phyloP scores from a whole-genome alignment of 306 rosid genomes.

The Cicer yamashitae region DNA sequence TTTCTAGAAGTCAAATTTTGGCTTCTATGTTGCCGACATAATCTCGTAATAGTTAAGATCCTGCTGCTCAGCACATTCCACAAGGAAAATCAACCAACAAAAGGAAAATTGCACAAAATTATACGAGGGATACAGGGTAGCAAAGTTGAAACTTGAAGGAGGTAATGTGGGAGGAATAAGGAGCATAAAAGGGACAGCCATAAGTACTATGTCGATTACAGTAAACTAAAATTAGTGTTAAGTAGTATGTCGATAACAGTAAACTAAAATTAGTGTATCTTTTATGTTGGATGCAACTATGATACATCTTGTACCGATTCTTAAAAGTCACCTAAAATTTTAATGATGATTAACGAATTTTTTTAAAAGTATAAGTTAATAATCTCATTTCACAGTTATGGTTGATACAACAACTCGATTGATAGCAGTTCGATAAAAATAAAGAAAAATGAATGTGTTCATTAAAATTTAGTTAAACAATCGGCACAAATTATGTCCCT shows the following conservation, averaged over 20 bases:
- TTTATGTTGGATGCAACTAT: too few species aligned
- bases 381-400: too few species aligned
- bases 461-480: too few species aligned
- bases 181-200: slow-evolving; percentile 14
- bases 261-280: background rate
- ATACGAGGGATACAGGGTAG: slow-evolving; percentile 11
- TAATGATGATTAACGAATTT: too few species aligned
- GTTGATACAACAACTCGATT: too few species aligned
- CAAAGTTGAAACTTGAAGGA: slow-evolving; percentile 25
- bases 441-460: too few species aligned
- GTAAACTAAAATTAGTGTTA: background rate
- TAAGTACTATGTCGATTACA: slow-evolving; percentile 29
- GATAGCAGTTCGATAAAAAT: too few species aligned
- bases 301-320: too few species aligned
- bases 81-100: slow-evolving; percentile 16
- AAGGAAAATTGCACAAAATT: slow-evolving; percentile 44
- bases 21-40: slow-evolving; percentile 31
- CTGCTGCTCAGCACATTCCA: slow-evolving; percentile 38
- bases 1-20: slow-evolving; percentile 30
- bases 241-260: slow-evolving; percentile 32
- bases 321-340: too few species aligned
- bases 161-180: slow-evolving; percentile 11
- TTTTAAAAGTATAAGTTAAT: too few species aligned
- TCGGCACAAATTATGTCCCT: too few species aligned
- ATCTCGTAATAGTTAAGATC: slow-evolving; percentile 25